These are phyloP conservation scores for Echinochloa phyllopogon DNA, from an alignment of 176 grass and related monocot species.

Conservation along the genomic window DNA sequence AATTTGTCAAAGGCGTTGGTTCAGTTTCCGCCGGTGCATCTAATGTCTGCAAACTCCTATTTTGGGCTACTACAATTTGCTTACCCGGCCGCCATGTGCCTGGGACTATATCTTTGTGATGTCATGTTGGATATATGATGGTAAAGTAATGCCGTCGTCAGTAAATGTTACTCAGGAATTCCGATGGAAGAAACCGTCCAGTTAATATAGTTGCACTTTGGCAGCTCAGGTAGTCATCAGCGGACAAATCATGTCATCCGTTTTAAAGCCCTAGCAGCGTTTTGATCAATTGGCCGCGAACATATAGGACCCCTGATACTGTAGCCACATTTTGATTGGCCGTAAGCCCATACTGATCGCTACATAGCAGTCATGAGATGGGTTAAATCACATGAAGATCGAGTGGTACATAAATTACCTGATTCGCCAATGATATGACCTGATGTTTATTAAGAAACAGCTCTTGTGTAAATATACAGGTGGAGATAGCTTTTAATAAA, in stretches of 20 bases:
- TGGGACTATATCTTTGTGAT: neutral
- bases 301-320: too few relatives aligned
- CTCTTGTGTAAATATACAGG: neutral
- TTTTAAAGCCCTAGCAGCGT: too few relatives aligned
- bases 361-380: too few relatives aligned
- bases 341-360: too few relatives aligned
- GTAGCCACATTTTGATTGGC: too few relatives aligned
- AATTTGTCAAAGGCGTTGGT: neutral
- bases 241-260: too few relatives aligned
- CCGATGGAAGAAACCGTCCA: neutral
- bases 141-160: neutral
- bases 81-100: neutral
- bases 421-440: too few relatives aligned
- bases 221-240: too few relatives aligned
- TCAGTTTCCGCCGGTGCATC: neutral
- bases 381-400: too few relatives aligned
- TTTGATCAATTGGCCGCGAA: too few relatives aligned
- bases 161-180: neutral
- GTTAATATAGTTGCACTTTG: too few relatives aligned
- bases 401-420: too few relatives aligned
- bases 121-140: neutral
- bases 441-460: neutral
- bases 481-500: neutral
- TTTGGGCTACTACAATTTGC: neutral
- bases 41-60: neutral